Percentiles rank a stretch among this genome's conserved stretches.
phyloP scores from a whole-genome alignment of 192 early-diverging fungal species.

The Allomyces arbusculus region DNA sequence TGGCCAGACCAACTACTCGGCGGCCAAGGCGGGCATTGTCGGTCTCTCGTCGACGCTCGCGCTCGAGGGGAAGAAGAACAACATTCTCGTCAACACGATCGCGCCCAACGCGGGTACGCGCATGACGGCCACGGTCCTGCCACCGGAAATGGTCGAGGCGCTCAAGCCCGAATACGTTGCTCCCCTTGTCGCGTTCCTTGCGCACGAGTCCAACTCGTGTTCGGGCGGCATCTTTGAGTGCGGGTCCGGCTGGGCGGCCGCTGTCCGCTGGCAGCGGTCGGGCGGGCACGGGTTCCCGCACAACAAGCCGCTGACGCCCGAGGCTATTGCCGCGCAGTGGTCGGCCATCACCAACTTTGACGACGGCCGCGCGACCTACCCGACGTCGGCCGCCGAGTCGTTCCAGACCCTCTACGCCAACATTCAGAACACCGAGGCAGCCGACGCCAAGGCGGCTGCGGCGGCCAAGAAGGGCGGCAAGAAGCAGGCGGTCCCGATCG shows the following conservation, averaged over 20 bases:
- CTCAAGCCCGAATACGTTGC: constrained; percentile 94
- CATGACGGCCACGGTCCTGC: constrained; percentile 95
- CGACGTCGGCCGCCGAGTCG: constrained; percentile 51
- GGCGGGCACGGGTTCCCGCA: constrained; percentile 86
- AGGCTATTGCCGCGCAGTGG: constrained; percentile 67
- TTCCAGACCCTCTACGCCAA: constrained; percentile 66
- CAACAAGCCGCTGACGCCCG: constrained; percentile 54
- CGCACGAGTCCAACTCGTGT: constrained; percentile 53
- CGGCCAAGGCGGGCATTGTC: constrained; percentile 80
- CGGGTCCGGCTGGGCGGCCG: constrained; percentile 35
- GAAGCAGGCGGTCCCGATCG: constrained; percentile 20
- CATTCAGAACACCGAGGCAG: constrained; percentile 39
- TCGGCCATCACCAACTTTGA: constrained; percentile 72
- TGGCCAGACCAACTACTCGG: constrained; percentile 83
- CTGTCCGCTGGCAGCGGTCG: constrained; percentile 81
- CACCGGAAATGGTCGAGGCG: constrained; percentile 81
- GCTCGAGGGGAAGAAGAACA: constrained; percentile 70
- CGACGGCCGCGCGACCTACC: constrained; percentile 84
- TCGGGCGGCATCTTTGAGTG: constrained; percentile 46
- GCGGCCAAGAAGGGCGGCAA: constrained; percentile 12
- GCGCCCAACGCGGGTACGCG: constrained; percentile 91
- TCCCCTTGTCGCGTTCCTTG: constrained; percentile 76
- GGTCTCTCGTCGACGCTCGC: constrained; percentile 83
- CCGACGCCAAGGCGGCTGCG: constrained; percentile 11
- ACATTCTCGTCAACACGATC: constrained; percentile 85